Percentiles rank a stretch among this genome's conserved stretches.
Evolutionary conservation across 2,329 filamentous ascomycete species (phyloP).

Genomic region (Diaporthe nobilis): DNA sequence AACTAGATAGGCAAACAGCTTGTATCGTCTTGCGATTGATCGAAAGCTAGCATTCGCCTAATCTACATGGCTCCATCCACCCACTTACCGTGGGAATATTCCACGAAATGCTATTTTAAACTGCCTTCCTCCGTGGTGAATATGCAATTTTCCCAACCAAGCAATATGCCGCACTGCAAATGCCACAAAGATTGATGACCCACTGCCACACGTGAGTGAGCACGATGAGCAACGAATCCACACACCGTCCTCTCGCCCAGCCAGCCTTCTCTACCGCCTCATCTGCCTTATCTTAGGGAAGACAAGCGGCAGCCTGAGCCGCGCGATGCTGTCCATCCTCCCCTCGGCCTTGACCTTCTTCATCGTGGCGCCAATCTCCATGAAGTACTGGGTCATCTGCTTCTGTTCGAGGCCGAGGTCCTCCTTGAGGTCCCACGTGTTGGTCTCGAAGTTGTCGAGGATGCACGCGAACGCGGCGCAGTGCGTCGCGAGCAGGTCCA

Average conservation of each 20-base stretch:
- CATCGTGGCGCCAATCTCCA: constrained; percentile 81
- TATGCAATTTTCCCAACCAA: constrained; percentile 17
- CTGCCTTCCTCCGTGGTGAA: background rate
- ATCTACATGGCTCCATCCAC: background rate
- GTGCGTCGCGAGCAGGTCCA: constrained; percentile 80
- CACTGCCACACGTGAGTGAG: background rate
- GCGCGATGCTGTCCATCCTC: constrained; percentile 70
- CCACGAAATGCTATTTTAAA: background rate
- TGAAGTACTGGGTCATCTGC: constrained; percentile 79
- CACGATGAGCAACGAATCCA: background rate
- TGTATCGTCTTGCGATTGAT: background rate
- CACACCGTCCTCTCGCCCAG: background rate
- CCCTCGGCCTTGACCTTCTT: constrained; percentile 73
- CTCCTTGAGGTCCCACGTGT: constrained; percentile 77
- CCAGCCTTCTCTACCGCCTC: constrained; percentile 30
- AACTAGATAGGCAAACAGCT: background rate
- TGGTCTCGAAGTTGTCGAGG: constrained; percentile 80
- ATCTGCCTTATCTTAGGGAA: constrained; percentile 77
- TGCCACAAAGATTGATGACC: background rate
- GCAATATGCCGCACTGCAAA: constrained; percentile 7
- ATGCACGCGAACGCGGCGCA: constrained; percentile 79
- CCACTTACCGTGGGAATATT: background rate
- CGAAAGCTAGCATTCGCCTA: background rate
- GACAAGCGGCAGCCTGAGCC: constrained; percentile 81
- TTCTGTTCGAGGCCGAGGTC: constrained; percentile 81